Conservation (phyloP, 2,329 filamentous ascomycete species). For the Hysterium pulicare region DNA sequence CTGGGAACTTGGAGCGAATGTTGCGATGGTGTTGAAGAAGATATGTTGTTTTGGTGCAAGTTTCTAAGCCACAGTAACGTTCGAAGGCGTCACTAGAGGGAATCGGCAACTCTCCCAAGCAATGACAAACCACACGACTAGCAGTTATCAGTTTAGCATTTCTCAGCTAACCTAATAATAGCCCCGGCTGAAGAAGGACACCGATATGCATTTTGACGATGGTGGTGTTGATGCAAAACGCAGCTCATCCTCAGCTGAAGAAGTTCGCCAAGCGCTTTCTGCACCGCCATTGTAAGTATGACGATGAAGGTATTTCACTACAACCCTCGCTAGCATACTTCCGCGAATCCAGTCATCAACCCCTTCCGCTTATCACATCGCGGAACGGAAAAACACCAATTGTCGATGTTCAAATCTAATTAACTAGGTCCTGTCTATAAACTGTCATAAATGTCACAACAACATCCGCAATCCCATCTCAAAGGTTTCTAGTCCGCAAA, state of each 20-base stretch:
- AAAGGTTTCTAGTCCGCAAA: constrained; percentile 1
- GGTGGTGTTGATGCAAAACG: neutral
- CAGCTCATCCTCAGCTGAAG: neutral
- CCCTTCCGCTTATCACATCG: neutral
- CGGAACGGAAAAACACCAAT: too few relatives aligned
- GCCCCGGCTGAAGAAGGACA: neutral
- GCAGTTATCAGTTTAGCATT: neutral
- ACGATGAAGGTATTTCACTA: too few relatives aligned
- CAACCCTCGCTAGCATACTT: neutral
- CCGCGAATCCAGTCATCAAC: neutral
- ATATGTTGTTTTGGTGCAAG: neutral
- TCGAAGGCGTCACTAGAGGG: too few relatives aligned
- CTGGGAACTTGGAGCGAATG: neutral
- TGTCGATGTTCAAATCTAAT: too few relatives aligned
- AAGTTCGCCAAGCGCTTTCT: neutral
- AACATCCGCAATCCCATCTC: neutral
- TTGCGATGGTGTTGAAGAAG: constrained; percentile 1
- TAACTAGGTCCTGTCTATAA: neutral
- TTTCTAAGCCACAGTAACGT: neutral
- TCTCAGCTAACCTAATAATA: neutral
- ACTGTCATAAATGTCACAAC: neutral
- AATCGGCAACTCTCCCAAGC: too few relatives aligned
- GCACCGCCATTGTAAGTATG: too few relatives aligned
- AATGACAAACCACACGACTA: too few relatives aligned
- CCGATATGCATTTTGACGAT: neutral